phyloP scores from a whole-genome alignment of 2,329 filamentous ascomycete genomes.

The Cordyceps tenuipes region DNA sequence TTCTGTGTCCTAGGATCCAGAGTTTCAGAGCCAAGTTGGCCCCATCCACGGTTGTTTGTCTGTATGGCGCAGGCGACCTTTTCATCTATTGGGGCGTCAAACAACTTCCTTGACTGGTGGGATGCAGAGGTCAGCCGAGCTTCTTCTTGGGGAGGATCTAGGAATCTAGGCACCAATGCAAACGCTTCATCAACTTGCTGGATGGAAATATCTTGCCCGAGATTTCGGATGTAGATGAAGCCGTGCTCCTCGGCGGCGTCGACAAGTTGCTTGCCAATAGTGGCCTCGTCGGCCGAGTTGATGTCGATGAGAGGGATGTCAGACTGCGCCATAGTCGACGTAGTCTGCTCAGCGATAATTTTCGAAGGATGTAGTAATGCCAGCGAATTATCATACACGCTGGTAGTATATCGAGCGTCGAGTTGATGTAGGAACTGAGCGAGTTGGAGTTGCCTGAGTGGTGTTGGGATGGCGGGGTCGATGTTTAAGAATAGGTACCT shows the following conservation, averaged over 20 bases:
- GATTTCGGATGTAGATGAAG: constrained; percentile 81
- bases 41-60: constrained; percentile 81
- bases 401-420: too few relatives aligned
- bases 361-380: not conserved
- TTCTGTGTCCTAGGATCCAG: constrained; percentile 77
- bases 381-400: too few relatives aligned
- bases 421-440: too few relatives aligned
- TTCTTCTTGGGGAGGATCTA: not conserved
- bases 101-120: constrained; percentile 57
- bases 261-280: constrained; percentile 60
- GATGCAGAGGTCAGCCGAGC: not conserved
- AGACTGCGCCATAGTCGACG: constrained; percentile 16
- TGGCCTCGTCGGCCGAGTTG: constrained; percentile 47
- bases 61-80: constrained; percentile 70
- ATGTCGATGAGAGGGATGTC: constrained; percentile 79
- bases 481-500: not conserved
- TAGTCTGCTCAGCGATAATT: not conserved
- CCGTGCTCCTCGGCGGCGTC: constrained; percentile 75
- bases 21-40: constrained; percentile 78
- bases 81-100: constrained; percentile 58
- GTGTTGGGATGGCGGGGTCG: not conserved
- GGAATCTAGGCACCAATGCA: constrained; percentile 47
- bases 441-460: too few relatives aligned
- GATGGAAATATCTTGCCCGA: constrained; percentile 58
- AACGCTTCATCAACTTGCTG: constrained; percentile 65